Evolutionary conservation across 1,139 yeast genomes (phyloP).

Genomic region (Yamadazyma dushanensis): DNA sequence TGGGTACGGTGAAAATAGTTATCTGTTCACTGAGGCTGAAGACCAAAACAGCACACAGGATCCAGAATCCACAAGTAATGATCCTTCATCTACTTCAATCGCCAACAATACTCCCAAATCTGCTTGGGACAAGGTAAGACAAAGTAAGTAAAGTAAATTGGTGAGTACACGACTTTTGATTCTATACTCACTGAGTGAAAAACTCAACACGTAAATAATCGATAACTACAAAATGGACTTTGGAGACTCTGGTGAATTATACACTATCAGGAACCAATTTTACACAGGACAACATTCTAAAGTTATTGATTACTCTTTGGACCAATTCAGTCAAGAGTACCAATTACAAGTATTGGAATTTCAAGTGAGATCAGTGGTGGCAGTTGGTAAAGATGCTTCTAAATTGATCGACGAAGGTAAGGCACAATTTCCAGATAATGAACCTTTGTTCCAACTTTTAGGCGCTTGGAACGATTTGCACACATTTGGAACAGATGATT

Average conservation of each 20-base stretch:
- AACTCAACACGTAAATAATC: background rate
- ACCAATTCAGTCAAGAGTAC: constrained; percentile 36
- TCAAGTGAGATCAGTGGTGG: constrained; percentile 44
- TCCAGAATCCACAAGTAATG: too few species aligned
- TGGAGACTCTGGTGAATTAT: constrained; percentile 44
- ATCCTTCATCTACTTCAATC: too few species aligned
- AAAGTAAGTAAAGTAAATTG: background rate
- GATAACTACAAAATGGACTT: constrained; percentile 29
- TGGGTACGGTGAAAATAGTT: constrained; percentile 21
- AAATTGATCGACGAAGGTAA: constrained; percentile 39
- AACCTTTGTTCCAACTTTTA: constrained; percentile 38
- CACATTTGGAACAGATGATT: constrained; percentile 42
- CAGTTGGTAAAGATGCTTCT: constrained; percentile 43
- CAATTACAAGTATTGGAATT: constrained; percentile 43
- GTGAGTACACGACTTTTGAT: background rate
- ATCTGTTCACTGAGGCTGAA: background rate
- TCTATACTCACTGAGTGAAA: background rate
- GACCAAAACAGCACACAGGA: background rate
- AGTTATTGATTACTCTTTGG: constrained; percentile 33
- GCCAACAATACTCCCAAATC: constrained; percentile 1
- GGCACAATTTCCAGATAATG: constrained; percentile 36
- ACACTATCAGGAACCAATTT: constrained; percentile 46
- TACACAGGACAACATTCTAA: constrained; percentile 46
- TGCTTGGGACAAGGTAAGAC: constrained; percentile 11
- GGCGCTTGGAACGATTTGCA: constrained; percentile 46